These are phyloP conservation scores for Colletotrichum tofieldiae DNA, from an alignment of 2,329 filamentous ascomycete species.

Conservation along the genomic window DNA sequence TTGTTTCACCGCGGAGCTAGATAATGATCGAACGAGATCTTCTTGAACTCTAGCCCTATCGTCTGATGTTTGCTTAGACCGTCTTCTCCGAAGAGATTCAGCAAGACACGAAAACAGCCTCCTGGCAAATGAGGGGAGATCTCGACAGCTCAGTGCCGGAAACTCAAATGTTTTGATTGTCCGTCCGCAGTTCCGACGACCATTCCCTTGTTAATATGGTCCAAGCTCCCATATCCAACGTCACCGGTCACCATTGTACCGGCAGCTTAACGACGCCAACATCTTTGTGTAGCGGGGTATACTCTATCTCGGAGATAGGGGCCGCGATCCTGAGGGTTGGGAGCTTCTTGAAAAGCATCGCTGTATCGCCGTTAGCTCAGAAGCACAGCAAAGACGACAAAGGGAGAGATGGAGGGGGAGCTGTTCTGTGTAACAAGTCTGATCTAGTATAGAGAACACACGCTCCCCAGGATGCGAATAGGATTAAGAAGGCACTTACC, in stretches of 20 bases:
- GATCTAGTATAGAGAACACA: no score
- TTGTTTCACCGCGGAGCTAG: constrained; percentile 1
- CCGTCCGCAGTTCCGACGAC: no score
- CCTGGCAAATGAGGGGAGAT: not conserved
- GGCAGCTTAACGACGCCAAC: constrained; percentile 59
- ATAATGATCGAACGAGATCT: not conserved
- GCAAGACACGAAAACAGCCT: not conserved
- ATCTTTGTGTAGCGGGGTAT: constrained; percentile 55
- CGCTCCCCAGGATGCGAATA: not conserved
- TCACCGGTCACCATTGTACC: constrained; percentile 50
- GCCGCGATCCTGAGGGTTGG: constrained; percentile 58
- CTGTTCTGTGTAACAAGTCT: no score
- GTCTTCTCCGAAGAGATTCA: not conserved
- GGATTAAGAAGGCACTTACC: constrained; percentile 49
- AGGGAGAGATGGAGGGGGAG: not conserved
- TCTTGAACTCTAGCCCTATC: constrained; percentile 14
- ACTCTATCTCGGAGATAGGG: constrained; percentile 57
- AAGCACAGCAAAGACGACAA: not conserved
- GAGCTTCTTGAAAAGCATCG: constrained; percentile 55
- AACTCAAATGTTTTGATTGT: not conserved
- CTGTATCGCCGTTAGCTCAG: not conserved
- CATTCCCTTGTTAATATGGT: no score
- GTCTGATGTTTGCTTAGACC: constrained; percentile 4
- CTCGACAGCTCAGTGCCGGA: not conserved
- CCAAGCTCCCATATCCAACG: not conserved